Conservation (phyloP, 2,329 filamentous ascomycete species). For the Diaporthe citrichinensis region DNA sequence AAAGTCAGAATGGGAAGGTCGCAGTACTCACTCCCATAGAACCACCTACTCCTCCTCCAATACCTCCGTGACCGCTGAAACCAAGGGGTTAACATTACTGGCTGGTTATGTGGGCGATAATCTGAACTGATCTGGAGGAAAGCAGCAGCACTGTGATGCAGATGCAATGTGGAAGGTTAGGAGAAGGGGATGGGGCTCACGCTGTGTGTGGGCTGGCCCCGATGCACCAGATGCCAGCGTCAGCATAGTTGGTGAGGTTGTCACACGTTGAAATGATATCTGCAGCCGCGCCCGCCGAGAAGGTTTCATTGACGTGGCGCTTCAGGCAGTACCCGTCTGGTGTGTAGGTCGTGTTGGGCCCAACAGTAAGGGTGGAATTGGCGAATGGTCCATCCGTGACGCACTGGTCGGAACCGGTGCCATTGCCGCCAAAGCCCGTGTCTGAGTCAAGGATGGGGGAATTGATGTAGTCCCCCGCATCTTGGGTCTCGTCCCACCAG, state of each 20-base stretch:
- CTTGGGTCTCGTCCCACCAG: slow-evolving; percentile 18
- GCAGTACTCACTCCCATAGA: neutral
- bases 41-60: neutral
- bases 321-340: slow-evolving; percentile 57
- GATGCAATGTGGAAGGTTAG: neutral
- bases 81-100: neutral
- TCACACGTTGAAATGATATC: neutral
- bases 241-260: neutral
- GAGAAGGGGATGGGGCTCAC: neutral
- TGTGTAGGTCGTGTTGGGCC: slow-evolving; percentile 49
- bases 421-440: slow-evolving; percentile 45
- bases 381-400: slow-evolving; percentile 53
- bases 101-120: neutral
- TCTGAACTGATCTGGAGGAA: too few species aligned
- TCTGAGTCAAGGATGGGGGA: slow-evolving; percentile 51
- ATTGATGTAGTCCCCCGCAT: slow-evolving; percentile 50
- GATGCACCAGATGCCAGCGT: slow-evolving; percentile 16
- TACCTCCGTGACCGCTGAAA: neutral
- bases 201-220: slow-evolving; percentile 14
- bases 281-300: slow-evolving; percentile 6
- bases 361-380: slow-evolving; percentile 52
- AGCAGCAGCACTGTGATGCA: neutral
- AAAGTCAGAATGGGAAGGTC: neutral
- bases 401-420: slow-evolving; percentile 51
- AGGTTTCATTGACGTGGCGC: slow-evolving; percentile 48